Base-by-base conservation (phyloP, 345 rosid genomes). In the Eucalyptus leucophloia region DNA sequence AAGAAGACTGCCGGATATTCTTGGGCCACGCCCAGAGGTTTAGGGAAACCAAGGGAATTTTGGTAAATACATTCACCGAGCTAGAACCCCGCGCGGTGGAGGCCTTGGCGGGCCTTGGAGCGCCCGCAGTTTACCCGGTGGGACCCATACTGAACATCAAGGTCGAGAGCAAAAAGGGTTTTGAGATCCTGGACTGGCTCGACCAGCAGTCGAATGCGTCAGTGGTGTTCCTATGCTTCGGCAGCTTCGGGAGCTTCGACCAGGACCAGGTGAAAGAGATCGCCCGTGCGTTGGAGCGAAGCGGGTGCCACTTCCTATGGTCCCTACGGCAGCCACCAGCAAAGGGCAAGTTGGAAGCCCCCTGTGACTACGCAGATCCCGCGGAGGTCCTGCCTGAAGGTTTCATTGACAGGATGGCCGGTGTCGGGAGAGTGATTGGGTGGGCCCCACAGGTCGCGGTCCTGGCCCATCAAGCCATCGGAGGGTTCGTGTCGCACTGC, bases 401-500 rank as follows among this genome's bases (percentile, higher is more conserved):
- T 5, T 95, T 94, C 62, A 19, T 93, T 4, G 88, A 93, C 3
- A 91, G 94, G 30, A 93, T 93, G 53, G 89, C 88, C 3, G 87
- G 82, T 86, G 62, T 81, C 2, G 95, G 95, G 3, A 90, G 90
- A 51, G 89, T 95, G 2, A 92, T 94, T 12, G 94, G 94, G 50
- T 94, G 97, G 97, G 96, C 97, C 12, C 98, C 96, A 5, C 92
- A 91, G 81, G 90, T 81, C 0, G 32, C 62, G n/a, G 54, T 90
- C 8, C 88, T 92, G 21, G 65, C 53, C 23, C 93, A 92, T 87
- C 40, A 9, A 17, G 88, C 94, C 3, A 81, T 93, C 5, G 95
- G 96, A 28, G 97, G 96, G 19, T 96, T 95, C n/a, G 95, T 96
- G 15, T 91, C 95, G 9, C 95, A 95, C 49, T 93, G 97, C 18